phyloP scores from a whole-genome alignment of 371 early-diverging fungal genomes.

The Circinella minor region DNA sequence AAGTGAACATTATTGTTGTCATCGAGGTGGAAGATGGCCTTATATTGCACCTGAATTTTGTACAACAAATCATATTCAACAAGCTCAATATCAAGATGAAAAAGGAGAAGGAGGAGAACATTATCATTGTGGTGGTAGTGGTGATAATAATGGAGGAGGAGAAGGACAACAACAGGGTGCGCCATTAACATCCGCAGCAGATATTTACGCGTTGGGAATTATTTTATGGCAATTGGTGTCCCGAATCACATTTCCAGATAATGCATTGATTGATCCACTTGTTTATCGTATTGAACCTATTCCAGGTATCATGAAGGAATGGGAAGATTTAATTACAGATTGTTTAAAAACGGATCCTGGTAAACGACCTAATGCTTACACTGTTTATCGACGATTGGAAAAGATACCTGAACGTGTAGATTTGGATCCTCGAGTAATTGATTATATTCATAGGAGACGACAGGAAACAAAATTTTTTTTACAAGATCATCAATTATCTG shows the following conservation, averaged over 20 bases:
- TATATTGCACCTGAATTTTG: slow-evolving; percentile 50
- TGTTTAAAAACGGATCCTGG: slow-evolving; percentile 43
- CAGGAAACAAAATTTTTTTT: slow-evolving; percentile 24
- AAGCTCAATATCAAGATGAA: background rate
- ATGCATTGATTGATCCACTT: slow-evolving; percentile 26
- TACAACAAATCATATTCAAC: background rate
- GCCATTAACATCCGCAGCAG: slow-evolving; percentile 29
- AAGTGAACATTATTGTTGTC: slow-evolving; percentile 18
- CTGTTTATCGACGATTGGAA: slow-evolving; percentile 33
- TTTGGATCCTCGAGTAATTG: slow-evolving; percentile 18
- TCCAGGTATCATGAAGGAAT: slow-evolving; percentile 43
- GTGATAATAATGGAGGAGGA: no score
- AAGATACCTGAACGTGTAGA: slow-evolving; percentile 21
- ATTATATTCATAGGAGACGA: slow-evolving; percentile 29
- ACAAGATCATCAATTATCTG: slow-evolving; percentile 12
- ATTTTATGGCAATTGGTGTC: slow-evolving; percentile 52
- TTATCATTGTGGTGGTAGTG: no score
- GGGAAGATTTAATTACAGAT: slow-evolving; percentile 41
- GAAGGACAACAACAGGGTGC: slow-evolving; percentile 14
- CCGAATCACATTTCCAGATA: slow-evolving; percentile 45
- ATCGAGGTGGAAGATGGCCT: slow-evolving; percentile 39
- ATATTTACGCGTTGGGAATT: slow-evolving; percentile 47
- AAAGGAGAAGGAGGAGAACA: background rate
- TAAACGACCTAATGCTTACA: slow-evolving; percentile 45
- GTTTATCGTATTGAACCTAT: slow-evolving; percentile 41